Conservation (phyloP, 257 asterid genomes). For the Primulina tabacum region DNA sequence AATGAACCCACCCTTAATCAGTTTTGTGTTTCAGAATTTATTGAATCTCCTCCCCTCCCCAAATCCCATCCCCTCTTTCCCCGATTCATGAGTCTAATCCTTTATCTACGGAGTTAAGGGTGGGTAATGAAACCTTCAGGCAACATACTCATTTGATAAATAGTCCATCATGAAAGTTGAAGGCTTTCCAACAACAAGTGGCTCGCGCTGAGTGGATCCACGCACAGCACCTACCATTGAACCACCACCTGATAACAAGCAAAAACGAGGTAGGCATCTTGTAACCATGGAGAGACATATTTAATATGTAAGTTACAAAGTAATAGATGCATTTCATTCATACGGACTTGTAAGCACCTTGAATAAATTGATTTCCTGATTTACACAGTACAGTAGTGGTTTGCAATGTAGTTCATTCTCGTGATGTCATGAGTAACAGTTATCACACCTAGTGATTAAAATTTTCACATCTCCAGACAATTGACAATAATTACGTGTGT, state of each 20-base stretch:
- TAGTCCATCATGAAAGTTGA: slow-evolving; percentile 98
- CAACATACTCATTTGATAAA: slow-evolving; percentile 72
- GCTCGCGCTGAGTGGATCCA: slow-evolving; percentile 89
- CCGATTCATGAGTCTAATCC: background rate
- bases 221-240: slow-evolving; percentile 89
- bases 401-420: background rate
- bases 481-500: background rate
- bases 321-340: background rate
- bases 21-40: background rate
- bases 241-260: slow-evolving; percentile 69
- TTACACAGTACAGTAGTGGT: background rate
- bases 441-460: background rate
- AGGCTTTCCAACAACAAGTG: slow-evolving; percentile 95
- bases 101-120: background rate
- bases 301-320: background rate
- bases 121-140: background rate
- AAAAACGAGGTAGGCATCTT: slow-evolving; percentile 17
- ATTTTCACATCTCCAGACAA: background rate
- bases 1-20: no score
- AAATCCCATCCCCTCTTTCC: background rate
- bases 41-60: background rate
- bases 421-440: background rate
- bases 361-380: slow-evolving; percentile 1
- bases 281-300: background rate
- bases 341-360: background rate